Evolutionary conservation across 2,329 filamentous ascomycete species (phyloP), one percentile per base, ranked within the genome.

Genomic region (Xylaria sp.): DNA sequence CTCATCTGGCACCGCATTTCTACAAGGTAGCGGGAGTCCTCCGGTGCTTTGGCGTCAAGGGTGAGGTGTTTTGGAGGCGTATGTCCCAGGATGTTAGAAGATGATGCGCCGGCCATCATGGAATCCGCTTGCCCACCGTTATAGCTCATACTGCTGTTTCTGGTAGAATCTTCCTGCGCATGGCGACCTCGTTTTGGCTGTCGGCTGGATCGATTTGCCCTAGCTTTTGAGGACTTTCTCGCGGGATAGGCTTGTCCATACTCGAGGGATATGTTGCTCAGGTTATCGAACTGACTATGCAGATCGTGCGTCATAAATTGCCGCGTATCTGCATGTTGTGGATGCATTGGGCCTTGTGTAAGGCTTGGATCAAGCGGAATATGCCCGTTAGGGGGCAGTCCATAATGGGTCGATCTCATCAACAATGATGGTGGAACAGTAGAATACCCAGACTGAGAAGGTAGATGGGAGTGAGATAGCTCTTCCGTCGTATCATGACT

Each of bases 21-120:
- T 57, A 87, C 84, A 36, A 89, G 81, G 60, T 78, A 85, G 24
- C 79, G 80, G 67, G 86, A 83, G 39, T 86, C 82, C 1, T 82
- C 80, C 1, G 84, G 83, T 30, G 84, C 84, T 19, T 80, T 80
- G 24, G 78, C 76, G 63, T 83, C 83, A 51, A 88, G 79, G 1
- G 73, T 77, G 24, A 56, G 79, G 70, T 70, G 80, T 74, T 58
- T 79, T 7, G 64, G 55, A 14, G 60, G 14, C 5, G 34, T 17
- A 21, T 27, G 5, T 11, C 7, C 32, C 24, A 47, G 5, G 59
- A 27, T 1, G 27, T 56, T n/a, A 1, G 50, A 19, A 34, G 58
- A 36, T 48, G 45, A 36, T 48, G 45, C 14, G 11, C 36, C 27
- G 7, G 24, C 4, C 17, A 42, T 9, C 48, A 61, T 45, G n/a